Base-by-base conservation (phyloP, 768 basidiomycete genomes). In the Epithele typhae region DNA sequence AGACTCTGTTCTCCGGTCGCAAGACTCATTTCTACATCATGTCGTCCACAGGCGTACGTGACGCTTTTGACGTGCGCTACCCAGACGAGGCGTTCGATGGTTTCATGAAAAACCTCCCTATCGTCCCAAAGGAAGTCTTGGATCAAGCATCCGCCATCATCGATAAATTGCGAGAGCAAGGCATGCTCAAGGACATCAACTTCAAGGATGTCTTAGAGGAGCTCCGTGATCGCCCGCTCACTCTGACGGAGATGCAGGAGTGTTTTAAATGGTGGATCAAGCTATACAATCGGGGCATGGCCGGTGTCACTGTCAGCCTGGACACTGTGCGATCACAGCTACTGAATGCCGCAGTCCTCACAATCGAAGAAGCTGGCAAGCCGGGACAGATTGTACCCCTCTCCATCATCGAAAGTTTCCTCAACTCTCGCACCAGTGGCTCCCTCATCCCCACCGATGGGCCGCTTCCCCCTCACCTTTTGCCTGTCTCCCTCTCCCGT, bases 221-320 rank as follows among this genome's bases (percentile, higher is more conserved):
- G 60, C 72, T 99, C 14, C 76, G 77, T 11, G 64, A 73, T 5
- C 72, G 87, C 14, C 84, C 92, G 4, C 72, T 99, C 21, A 61
- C 64, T 4, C 78, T 88, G 59, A 67, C 70, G 5, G 90, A 97
- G 59, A 83, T 87, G 66, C 61, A 84, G n/a, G 82, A 81, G 3
- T 92, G 88, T 64, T 68, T 97, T 52, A 79, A 79, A 47, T 98
- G 96, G 95, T 93, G 93, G 88, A 71, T 76, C 23, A 49, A 56
- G 17, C 60, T 78, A 14, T 73, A 76, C 42, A 68, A 64, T 23
- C 68, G 69, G 21, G 61, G 59, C 32, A 63, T 56, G 30, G 53
- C 60, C 12, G 15, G 30, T 15, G 30, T 9, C 9, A 32, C 30
- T 9, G 40, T 66, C 12, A 64, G 72, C n/a, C 64, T 77, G 39